Evolutionary conservation across 208 protist genomes (phyloP).

Genomic region (Strigomonas oncopelti): DNA sequence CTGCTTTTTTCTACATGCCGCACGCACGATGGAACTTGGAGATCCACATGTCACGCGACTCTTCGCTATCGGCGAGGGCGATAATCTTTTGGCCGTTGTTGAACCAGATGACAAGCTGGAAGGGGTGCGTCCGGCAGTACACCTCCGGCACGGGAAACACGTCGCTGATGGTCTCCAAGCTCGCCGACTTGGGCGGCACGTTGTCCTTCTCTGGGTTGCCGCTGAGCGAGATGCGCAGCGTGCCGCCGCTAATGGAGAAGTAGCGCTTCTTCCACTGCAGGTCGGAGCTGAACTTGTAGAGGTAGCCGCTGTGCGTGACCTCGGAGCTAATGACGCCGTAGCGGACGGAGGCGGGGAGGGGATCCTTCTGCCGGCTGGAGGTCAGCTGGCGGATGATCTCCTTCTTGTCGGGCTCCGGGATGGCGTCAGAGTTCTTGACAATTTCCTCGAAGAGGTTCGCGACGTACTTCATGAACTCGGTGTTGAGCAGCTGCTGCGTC

Average conservation of each 20-base stretch:
- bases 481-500: slow-evolving; percentile 67
- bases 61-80: slow-evolving; percentile 60
- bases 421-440: slow-evolving; percentile 57
- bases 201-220: slow-evolving; percentile 73
- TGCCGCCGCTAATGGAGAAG: slow-evolving; percentile 66
- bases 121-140: slow-evolving; percentile 80
- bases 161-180: slow-evolving; percentile 73
- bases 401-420: slow-evolving; percentile 48
- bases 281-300: slow-evolving; percentile 84
- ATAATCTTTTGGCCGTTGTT: slow-evolving; percentile 88
- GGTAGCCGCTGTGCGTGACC: slow-evolving; percentile 71
- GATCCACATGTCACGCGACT: slow-evolving; percentile 82
- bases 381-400: slow-evolving; percentile 72
- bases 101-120: slow-evolving; percentile 87
- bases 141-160: slow-evolving; percentile 81
- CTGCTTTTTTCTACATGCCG: slow-evolving; percentile 52
- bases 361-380: slow-evolving; percentile 33
- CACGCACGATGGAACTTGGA: slow-evolving; percentile 76
- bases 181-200: slow-evolving; percentile 66
- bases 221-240: slow-evolving; percentile 73
- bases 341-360: slow-evolving; percentile 44
- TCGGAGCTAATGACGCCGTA: slow-evolving; percentile 52
- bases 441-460: slow-evolving; percentile 69
- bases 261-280: slow-evolving; percentile 85
- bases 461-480: slow-evolving; percentile 79